phyloP scores from a whole-genome alignment of 495 filamentous ascomycete genomes.

The Tuber aestivum region DNA sequence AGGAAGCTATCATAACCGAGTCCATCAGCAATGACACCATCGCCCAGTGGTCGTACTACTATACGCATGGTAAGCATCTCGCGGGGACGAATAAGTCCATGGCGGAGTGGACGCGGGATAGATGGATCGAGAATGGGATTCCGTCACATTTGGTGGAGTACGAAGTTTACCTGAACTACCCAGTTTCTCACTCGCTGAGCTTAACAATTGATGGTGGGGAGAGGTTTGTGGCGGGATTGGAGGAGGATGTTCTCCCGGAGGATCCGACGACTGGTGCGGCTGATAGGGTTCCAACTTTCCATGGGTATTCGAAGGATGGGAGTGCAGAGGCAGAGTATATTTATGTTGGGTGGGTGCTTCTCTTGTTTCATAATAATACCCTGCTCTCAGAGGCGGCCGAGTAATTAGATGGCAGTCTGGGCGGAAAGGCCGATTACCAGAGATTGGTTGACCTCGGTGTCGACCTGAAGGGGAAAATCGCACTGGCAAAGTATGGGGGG shows the following conservation, averaged over 20 bases:
- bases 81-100: slow-evolving; percentile 82
- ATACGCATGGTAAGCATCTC: slow-evolving; percentile 81
- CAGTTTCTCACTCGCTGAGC: slow-evolving; percentile 42
- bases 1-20: slow-evolving; percentile 16
- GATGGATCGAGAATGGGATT: slow-evolving; percentile 79
- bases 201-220: slow-evolving; percentile 45
- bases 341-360: slow-evolving; percentile 26
- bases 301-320: slow-evolving; percentile 76
- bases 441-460: slow-evolving; percentile 73
- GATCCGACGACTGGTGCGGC: slow-evolving; percentile 68
- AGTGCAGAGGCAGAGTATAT: slow-evolving; percentile 74
- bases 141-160: slow-evolving; percentile 68
- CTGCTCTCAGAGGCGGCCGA: not conserved
- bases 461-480: slow-evolving; percentile 69
- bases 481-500: slow-evolving; percentile 65
- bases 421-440: slow-evolving; percentile 70
- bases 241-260: slow-evolving; percentile 80
- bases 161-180: slow-evolving; percentile 89
- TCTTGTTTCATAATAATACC: too few relatives aligned
- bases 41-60: slow-evolving; percentile 82
- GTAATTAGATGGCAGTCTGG: slow-evolving; percentile 15
- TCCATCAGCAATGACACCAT: slow-evolving; percentile 29
- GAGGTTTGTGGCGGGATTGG: slow-evolving; percentile 69
- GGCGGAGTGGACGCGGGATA: slow-evolving; percentile 79
- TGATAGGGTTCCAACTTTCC: slow-evolving; percentile 83